These are phyloP conservation scores for Teunomyces lycoperdinae DNA, from an alignment of 805 yeast species.

Conservation along the genomic window DNA sequence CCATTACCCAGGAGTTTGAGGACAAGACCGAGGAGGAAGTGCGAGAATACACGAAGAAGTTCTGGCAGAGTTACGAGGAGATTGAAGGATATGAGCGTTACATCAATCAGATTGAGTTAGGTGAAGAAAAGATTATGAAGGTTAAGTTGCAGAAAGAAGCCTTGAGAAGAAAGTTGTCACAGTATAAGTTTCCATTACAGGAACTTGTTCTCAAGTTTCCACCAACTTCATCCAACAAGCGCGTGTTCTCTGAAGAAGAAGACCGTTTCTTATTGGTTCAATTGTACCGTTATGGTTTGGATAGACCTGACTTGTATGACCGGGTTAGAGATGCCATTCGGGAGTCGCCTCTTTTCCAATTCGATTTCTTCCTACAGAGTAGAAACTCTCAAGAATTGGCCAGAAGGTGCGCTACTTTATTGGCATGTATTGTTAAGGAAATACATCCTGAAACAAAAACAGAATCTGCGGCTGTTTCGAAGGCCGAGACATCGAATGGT, in stretches of 20 bases:
- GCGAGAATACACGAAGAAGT: conserved; percentile 67
- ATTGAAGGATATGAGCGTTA: conserved; percentile 90
- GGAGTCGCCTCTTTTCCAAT: conserved; percentile 72
- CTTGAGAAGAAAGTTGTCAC: conserved; percentile 68
- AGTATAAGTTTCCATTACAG: conserved; percentile 72
- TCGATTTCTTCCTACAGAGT: conserved; percentile 84
- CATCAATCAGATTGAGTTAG: conserved; percentile 75
- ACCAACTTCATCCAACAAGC: conserved; percentile 61
- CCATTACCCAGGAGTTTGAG: conserved; percentile 76
- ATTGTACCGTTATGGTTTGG: conserved; percentile 77
- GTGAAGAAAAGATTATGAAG: conserved; percentile 77
- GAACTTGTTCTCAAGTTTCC: conserved; percentile 72
- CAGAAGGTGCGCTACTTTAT: conserved; percentile 76
- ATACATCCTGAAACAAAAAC: conserved; percentile 12
- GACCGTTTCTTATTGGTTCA: conserved; percentile 84
- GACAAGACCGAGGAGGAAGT: conserved; percentile 82
- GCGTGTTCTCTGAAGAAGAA: conserved; percentile 79
- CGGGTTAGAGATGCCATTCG: conserved; percentile 71
- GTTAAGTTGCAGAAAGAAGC: conserved; percentile 72
- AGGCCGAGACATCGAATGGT: neutral
- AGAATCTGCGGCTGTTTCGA: conserved; percentile 2
- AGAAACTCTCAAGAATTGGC: conserved; percentile 74
- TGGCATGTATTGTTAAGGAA: conserved; percentile 74
- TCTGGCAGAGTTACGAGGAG: conserved; percentile 76
- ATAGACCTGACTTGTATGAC: conserved; percentile 75